Percentiles rank a stretch among this genome's conserved stretches.
phyloP scores from a whole-genome alignment of 73 alveolate genomes.

The Effrenium voratum region DNA sequence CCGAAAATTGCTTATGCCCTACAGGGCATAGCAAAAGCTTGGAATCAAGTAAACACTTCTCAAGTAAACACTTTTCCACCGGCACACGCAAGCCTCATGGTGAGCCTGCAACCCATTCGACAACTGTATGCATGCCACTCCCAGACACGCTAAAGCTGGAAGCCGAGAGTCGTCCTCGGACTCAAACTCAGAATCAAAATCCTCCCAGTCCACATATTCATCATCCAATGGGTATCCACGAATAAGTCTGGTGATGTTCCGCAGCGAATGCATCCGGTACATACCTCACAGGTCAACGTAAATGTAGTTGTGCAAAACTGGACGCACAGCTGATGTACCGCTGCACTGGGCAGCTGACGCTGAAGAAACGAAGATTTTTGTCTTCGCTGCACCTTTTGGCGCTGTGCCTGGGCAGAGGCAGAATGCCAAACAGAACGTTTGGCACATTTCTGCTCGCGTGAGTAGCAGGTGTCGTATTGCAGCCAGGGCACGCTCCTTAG shows the following conservation, averaged over 20 bases:
- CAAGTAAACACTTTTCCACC: no score
- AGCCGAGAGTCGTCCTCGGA: slow-evolving; percentile 54
- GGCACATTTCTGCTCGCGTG: no score
- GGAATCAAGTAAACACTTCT: no score
- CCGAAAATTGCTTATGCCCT: no score
- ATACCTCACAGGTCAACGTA: neutral
- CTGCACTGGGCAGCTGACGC: slow-evolving; percentile 7
- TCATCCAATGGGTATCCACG: neutral
- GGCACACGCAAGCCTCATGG: no score
- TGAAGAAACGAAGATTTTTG: slow-evolving; percentile 66
- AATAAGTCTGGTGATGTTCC: slow-evolving; percentile 60
- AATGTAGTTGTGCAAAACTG: neutral
- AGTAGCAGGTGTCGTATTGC: no score
- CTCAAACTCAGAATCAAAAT: slow-evolving; percentile 25
- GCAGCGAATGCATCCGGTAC: slow-evolving; percentile 84
- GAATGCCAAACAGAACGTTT: no score
- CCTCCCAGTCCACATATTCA: slow-evolving; percentile 56
- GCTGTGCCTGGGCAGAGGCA: slow-evolving; percentile 27
- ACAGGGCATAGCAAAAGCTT: no score
- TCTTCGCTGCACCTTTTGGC: slow-evolving; percentile 74
- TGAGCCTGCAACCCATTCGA: no score
- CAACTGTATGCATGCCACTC: no score
- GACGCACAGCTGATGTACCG: neutral
- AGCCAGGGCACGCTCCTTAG: no score
- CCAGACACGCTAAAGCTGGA: no score